Conservation (phyloP, 2,329 filamentous ascomycete genomes). For the Phyllosticta citribraziliensis region DNA sequence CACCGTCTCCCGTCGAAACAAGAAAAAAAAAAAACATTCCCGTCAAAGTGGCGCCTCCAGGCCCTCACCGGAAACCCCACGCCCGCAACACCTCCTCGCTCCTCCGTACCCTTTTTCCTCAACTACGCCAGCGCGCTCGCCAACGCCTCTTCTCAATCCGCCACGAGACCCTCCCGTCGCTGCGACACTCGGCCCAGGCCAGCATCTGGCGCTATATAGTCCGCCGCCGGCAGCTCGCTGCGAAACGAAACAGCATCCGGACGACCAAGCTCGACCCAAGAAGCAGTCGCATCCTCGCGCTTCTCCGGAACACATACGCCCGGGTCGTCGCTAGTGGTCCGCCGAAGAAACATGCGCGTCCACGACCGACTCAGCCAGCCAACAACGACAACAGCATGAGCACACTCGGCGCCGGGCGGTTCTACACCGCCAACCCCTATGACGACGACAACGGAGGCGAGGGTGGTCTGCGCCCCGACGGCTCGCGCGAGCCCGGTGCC, state of each 20-base stretch:
- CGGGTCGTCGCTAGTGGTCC: constrained; percentile 12
- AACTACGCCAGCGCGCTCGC: constrained; percentile 53
- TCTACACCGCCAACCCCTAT: constrained; percentile 8
- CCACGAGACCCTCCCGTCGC: constrained; percentile 61
- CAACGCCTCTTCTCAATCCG: constrained; percentile 60
- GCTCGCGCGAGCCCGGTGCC: constrained; percentile 51
- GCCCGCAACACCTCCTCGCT: constrained; percentile 30
- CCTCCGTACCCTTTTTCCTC: constrained; percentile 60
- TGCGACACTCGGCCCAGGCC: constrained; percentile 63
- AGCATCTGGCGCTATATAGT: constrained; percentile 68
- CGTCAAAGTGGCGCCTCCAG: background rate
- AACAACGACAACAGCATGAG: constrained; percentile 4
- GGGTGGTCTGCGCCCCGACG: constrained; percentile 26
- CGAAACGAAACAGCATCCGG: constrained; percentile 17
- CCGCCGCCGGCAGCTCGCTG: constrained; percentile 41
- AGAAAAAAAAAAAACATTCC: background rate
- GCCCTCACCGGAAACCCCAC: constrained; percentile 11
- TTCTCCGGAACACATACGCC: constrained; percentile 17
- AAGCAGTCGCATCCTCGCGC: constrained; percentile 22
- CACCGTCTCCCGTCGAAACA: background rate
- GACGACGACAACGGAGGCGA: constrained; percentile 16
- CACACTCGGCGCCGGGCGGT: constrained; percentile 7
- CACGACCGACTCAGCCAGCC: background rate
- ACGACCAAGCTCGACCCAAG: constrained; percentile 12
- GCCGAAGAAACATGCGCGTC: constrained; percentile 6